Base-by-base conservation (phyloP, 2,329 filamentous ascomycete genomes). In the Alternaria postmessia region DNA sequence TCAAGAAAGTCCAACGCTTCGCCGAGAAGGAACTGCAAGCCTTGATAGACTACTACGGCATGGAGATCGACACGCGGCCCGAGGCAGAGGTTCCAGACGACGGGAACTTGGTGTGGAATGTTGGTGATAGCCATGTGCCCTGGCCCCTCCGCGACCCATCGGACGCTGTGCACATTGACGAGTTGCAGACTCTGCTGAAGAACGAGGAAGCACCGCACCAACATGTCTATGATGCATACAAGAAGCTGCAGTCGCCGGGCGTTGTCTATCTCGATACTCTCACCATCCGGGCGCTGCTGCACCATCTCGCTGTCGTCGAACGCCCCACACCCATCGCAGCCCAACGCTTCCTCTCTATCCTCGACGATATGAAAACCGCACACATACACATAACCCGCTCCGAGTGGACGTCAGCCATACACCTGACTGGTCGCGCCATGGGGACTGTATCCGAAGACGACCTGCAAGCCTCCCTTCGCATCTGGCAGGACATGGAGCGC, bases 401-500 rank as follows among this genome's bases (percentile, higher is more conserved):
- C 0, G 88, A 97, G 73, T 99, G 94, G 94, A 97, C 92, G 62
- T 88, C 88, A 39, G 94, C 93, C 38, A 87, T 97, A 52, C 86
- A 90, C 20, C 91, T 96, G 71, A 91, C 91, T 9, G 89, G 90
- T 38, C 88, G 90, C 57, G 93, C 91, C 68, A 87, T 90, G 64
- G 82, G 86, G 8, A 81, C 73, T 11, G 82, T 88, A 39, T 84
- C 87, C 46, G 82, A 85, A 44, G 71, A 84, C 41, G 85, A 93
- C 75, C 78, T 92, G 43, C 82, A 91, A 76, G 85, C 87, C 5
- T 89, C 92, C 0, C 82, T 99, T 46, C 86, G 88, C 48, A 79
- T 96, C 24, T 99, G 94, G 94, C 88, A 87, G 65, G 89, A 95
- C 70, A 98, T 98, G 93, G 95, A 99, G 78, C 84, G 86, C 47